phyloP scores from a whole-genome alignment of 2,329 filamentous ascomycete species.

The Diaporthe caulivora region DNA sequence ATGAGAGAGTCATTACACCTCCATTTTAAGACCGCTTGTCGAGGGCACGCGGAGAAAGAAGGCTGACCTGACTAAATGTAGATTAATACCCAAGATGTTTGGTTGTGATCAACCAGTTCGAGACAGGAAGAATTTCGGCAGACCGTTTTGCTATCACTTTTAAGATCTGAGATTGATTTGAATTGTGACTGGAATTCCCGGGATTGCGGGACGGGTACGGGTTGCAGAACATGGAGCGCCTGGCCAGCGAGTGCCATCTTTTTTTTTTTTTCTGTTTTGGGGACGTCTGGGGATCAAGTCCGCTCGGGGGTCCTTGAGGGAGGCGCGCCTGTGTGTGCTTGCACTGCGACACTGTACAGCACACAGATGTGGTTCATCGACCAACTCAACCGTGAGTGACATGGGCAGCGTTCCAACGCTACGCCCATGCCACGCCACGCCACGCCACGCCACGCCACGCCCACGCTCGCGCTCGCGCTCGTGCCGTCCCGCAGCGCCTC shows the following conservation, averaged over 20 bases:
- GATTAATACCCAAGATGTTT: neutral
- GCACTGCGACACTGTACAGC: neutral
- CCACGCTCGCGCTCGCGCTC: neutral
- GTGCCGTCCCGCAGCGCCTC: neutral
- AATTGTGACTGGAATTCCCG: neutral
- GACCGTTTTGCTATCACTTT: neutral
- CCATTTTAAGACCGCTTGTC: conserved; percentile 8
- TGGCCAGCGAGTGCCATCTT: conserved; percentile 16
- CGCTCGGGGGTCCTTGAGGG: neutral
- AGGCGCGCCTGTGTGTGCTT: neutral
- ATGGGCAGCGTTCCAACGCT: conserved; percentile 7
- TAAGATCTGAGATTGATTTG: neutral
- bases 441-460: neutral
- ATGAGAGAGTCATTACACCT: conserved; percentile 16
- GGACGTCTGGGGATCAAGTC: neutral
- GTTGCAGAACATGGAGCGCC: neutral
- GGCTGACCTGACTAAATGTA: neutral
- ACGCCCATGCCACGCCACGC: neutral
- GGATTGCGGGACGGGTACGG: neutral
- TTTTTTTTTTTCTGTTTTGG: neutral
- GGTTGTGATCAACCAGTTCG: conserved; percentile 3
- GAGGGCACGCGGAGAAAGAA: too few species aligned
- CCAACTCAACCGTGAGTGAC: neutral
- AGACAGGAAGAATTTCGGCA: neutral
- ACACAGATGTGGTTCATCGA: neutral